Evolutionary conservation across 2,329 filamentous ascomycete genomes (phyloP), one percentile per base, ranked within the genome.

Genomic region (Aspergillus novofumigatus): DNA sequence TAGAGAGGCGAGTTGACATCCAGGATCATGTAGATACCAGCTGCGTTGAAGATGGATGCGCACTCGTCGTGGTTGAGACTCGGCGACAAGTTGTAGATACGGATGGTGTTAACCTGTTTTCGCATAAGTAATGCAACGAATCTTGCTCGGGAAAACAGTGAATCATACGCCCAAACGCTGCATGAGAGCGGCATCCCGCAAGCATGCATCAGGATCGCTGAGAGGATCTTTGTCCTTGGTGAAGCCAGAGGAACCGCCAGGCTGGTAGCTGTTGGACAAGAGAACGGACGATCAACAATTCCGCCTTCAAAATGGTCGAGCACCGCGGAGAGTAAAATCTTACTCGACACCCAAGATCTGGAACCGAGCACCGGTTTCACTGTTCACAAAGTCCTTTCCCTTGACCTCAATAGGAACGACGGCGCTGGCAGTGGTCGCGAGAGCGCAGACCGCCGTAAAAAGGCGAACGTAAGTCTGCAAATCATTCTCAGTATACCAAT

Each of bases 21-120:
- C 49, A 87, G 73, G 53, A 87, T 77, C 77, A 87, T 79, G 74
- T 88, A 87, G 67, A 88, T 87, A 53, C 85, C 85, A 29, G 83
- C 84, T 2, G 80, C 79, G 65, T 87, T 86, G 80, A 87, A 87
- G 72, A 86, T 86, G 59, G 80, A 83, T 57, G 80, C 83, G 68
- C 85, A 87, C 57, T 81, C 75, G 62, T 85, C 81, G 72, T 87
- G 85, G 71, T 86, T 81, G 56, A 83, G 69, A 2, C 75, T 74
- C 20, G 84, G 83, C 60, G 84, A 80, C 59, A 87, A 72, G 69
- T 86, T 86, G 79, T 88, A 88, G 54, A 84, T 80, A 58, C 85
- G 83, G 63, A 87, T 84, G 8, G 84, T 85, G 72, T 88, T 88
- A 62, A 85, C 66, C 77, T 79, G 57, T 5, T 47, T 14, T 10